Base-by-base conservation (phyloP, 2,329 filamentous ascomycete species). In the Bipolaris zeicola region DNA sequence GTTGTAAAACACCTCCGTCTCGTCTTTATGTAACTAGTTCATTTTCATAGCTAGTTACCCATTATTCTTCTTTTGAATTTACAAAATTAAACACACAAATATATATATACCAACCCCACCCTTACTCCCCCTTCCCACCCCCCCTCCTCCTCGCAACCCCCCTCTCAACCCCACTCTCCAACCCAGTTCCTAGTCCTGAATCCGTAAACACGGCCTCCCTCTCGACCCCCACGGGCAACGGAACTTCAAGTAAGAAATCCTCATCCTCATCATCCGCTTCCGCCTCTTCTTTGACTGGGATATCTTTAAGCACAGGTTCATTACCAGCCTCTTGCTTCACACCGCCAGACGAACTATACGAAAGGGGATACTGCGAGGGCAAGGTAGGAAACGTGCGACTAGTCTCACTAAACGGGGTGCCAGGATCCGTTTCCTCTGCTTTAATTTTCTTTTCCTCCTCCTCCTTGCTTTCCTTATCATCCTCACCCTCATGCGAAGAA, bases 361-460 rank as follows among this genome's bases (percentile, higher is more conserved):
- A 75, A 11, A 83, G 66, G 1, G 78, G 77, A 24, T 72, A 69
- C 38, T 82, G 81, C 1, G 73, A 69, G 0, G 72, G 73, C n/a
- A 80, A 71, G 2, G 80, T 79, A 2, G 82, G 81, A 50, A 83
- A 84, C 0, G 76, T 80, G 33, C 80, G 76, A 16, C 77, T 76
- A 0, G 81, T 81, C 36, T 82, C 80, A 7, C 79, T 81, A 11
- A 81, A 62, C 47, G 55, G 66, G 1, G 66, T 71, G 14, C 34
- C 59, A 16, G 49, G 67, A 11, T 59, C 62, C 50, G 61, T 55
- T 14, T 64, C 49, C 58, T 36, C 54, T 39, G 59, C 47, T 47
- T 52, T 31, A 39, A n/a, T 5, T 43, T 39, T 45, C 50, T 6
- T 22, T 7, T 58, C 76, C 34, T 13, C 38, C 16, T 11, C 20